phyloP scores from a whole-genome alignment of 768 basidiomycete species.

The Suillus bovinus region DNA sequence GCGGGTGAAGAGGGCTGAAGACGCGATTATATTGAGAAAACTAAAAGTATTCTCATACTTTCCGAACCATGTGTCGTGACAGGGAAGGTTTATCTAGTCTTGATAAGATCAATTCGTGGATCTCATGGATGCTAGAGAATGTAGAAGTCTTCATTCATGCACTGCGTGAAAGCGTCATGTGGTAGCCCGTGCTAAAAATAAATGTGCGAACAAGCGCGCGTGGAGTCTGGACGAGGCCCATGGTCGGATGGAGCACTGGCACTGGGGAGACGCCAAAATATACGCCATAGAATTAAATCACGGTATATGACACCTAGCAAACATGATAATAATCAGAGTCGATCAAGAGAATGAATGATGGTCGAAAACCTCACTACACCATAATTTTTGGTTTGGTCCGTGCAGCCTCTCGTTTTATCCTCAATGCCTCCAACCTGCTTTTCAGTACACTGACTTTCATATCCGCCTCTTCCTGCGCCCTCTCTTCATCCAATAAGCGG shows the following conservation, averaged over 20 bases:
- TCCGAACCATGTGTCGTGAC: background rate
- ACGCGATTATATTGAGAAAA: background rate
- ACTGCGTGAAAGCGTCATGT: background rate
- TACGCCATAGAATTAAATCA: background rate
- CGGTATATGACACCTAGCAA: background rate
- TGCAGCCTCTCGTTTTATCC: slow-evolving; percentile 43
- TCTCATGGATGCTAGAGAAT: background rate
- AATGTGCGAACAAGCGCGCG: background rate
- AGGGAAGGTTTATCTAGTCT: background rate
- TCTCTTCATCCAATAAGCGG: slow-evolving; percentile 79
- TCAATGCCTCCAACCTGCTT: slow-evolving; percentile 60
- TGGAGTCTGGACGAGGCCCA: background rate
- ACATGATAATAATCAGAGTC: background rate
- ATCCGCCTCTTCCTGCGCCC: slow-evolving; percentile 87
- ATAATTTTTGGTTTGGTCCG: slow-evolving; percentile 22
- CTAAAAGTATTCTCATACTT: background rate
- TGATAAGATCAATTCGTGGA: background rate
- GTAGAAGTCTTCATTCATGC: background rate
- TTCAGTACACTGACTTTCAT: slow-evolving; percentile 69
- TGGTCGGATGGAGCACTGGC: background rate
- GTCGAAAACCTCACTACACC: background rate
- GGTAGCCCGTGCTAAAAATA: background rate
- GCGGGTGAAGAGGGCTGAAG: background rate
- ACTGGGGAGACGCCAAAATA: background rate
- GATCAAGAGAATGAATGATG: background rate